Evolutionary conservation across 306 rosid genomes (phyloP).

Genomic region (Alnus glutinosa): DNA sequence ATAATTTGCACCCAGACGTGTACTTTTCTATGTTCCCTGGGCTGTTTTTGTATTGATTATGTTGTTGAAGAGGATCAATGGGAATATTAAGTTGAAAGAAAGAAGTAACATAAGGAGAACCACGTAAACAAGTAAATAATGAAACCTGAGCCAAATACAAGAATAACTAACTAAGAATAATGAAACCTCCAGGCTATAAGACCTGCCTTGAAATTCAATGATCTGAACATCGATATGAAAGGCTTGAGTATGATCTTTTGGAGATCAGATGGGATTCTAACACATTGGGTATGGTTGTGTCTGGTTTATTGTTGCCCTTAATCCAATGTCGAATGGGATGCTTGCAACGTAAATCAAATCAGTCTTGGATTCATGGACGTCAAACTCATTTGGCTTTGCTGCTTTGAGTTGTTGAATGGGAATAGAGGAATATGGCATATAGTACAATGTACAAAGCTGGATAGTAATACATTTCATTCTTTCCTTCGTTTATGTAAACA

Average conservation of each 20-base stretch:
- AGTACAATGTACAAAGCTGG: background rate
- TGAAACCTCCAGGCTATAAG: background rate
- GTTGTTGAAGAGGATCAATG: background rate
- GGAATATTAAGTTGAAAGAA: background rate
- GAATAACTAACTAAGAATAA: background rate
- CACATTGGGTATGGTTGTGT: background rate
- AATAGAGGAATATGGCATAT: background rate
- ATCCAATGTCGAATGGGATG: background rate
- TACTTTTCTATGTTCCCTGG: too few species aligned
- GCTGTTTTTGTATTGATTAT: background rate
- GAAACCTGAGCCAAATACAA: background rate
- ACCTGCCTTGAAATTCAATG: background rate
- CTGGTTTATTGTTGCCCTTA: background rate
- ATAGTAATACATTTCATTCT: background rate
- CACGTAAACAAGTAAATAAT: background rate
- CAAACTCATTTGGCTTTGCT: background rate
- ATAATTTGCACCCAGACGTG: background rate
- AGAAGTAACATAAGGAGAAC: background rate
- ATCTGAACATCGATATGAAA: background rate
- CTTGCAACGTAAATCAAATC: background rate
- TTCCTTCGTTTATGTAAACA: background rate
- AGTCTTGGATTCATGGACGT: background rate
- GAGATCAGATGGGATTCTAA: background rate
- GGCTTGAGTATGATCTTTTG: background rate
- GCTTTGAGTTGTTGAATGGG: background rate